phyloP scores from a whole-genome alignment of 106 monocot species.

The Acorus gramineus region DNA sequence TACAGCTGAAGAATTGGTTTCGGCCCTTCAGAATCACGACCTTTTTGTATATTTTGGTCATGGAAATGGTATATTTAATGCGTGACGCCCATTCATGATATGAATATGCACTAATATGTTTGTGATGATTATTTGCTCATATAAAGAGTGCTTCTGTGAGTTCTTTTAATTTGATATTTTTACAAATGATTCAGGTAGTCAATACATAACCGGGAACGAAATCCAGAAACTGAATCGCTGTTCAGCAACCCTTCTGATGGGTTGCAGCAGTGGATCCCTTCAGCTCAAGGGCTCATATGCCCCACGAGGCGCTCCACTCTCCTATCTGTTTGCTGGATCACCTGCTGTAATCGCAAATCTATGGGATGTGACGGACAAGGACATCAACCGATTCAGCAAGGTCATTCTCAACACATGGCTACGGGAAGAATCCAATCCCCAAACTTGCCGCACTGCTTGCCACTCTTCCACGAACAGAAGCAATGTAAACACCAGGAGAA shows the following conservation, averaged over 20 bases:
- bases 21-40: background rate
- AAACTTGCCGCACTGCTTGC: background rate
- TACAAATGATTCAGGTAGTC: background rate
- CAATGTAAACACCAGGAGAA: background rate
- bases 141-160: too few species aligned
- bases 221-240: background rate
- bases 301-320: background rate
- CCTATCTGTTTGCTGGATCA: background rate
- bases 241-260: constrained; percentile 1
- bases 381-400: background rate
- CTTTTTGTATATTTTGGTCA: constrained; percentile 1
- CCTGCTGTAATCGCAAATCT: constrained; percentile 1
- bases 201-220: background rate
- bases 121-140: background rate
- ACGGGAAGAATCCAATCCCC: background rate
- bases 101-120: background rate
- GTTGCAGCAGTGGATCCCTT: constrained; percentile 4
- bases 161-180: too few species aligned
- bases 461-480: background rate
- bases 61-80: background rate
- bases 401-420: background rate
- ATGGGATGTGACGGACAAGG: background rate
- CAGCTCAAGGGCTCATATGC: background rate
- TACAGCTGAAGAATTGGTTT: background rate
- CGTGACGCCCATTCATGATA: too few species aligned